These are phyloP conservation scores for Penicillium sp. DNA, from an alignment of 2,329 filamentous ascomycete species.

Conservation along the genomic window DNA sequence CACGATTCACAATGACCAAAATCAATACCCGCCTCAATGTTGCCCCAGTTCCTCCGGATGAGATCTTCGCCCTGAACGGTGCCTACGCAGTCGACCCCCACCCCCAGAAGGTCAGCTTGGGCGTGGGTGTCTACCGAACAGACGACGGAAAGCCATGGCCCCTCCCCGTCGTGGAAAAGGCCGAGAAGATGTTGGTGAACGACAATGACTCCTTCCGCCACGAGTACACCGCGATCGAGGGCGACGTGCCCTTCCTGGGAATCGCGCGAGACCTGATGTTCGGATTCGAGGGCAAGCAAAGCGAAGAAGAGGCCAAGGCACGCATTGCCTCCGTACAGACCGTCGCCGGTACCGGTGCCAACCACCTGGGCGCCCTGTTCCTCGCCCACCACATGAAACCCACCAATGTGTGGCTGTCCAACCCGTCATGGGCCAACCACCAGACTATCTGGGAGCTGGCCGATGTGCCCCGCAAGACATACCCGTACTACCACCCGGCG, in stretches of 20 bases:
- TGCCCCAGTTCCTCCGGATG: constrained; percentile 82
- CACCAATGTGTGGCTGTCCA: constrained; percentile 78
- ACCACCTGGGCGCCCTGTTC: constrained; percentile 89
- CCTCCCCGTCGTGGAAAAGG: constrained; percentile 87
- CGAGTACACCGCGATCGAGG: constrained; percentile 94
- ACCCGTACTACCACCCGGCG: constrained; percentile 83
- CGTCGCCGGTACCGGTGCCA: constrained; percentile 92
- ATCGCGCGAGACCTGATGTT: constrained; percentile 87
- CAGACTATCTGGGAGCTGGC: constrained; percentile 77
- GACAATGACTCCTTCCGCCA: constrained; percentile 87
- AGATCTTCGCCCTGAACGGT: constrained; percentile 83
- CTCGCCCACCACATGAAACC: constrained; percentile 77
- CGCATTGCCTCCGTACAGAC: constrained; percentile 73
- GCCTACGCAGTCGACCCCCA: constrained; percentile 72
- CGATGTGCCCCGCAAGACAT: constrained; percentile 75
- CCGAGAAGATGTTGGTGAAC: constrained; percentile 64
- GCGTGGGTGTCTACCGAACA: constrained; percentile 86
- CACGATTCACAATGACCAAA: constrained; percentile 32
- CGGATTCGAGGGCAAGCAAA: constrained; percentile 53
- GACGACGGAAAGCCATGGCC: constrained; percentile 96
- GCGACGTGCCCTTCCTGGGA: constrained; percentile 74
- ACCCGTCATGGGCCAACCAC: constrained; percentile 97
- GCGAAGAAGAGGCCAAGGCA: constrained; percentile 38
- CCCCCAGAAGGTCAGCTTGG: constrained; percentile 79
- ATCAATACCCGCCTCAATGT: constrained; percentile 46